These are phyloP conservation scores for Oidium heveae DNA, from an alignment of 2,329 filamentous ascomycete species.

Conservation along the genomic window DNA sequence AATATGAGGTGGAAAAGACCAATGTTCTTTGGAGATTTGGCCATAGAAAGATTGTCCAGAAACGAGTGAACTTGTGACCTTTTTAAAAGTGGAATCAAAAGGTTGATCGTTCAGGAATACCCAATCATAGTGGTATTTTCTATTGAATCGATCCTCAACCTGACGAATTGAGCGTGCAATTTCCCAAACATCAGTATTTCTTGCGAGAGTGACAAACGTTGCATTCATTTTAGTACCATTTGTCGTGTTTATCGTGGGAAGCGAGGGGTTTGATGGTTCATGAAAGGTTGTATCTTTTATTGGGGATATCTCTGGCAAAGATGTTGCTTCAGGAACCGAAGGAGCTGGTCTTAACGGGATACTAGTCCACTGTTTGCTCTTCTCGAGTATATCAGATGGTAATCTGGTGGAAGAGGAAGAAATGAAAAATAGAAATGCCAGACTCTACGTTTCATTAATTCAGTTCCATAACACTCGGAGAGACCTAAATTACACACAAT, in stretches of 20 bases:
- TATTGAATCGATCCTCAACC: constrained; percentile 95
- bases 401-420: constrained; percentile 29
- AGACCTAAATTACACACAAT: constrained; percentile 33
- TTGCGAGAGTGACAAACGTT: constrained; percentile 85
- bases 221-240: constrained; percentile 70
- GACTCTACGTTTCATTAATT: constrained; percentile 18
- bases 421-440: constrained; percentile 63
- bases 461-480: not conserved
- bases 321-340: constrained; percentile 3
- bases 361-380: constrained; percentile 6
- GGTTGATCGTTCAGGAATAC: constrained; percentile 94
- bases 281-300: not conserved
- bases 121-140: constrained; percentile 94
- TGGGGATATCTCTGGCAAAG: not conserved
- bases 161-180: constrained; percentile 89
- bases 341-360: constrained; percentile 9
- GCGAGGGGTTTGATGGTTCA: not conserved
- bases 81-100: constrained; percentile 84
- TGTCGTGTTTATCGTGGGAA: constrained; percentile 11
- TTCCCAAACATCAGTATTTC: constrained; percentile 88
- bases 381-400: constrained; percentile 8
- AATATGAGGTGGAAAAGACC: constrained; percentile 91
- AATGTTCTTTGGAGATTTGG: constrained; percentile 72
- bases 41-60: constrained; percentile 85
- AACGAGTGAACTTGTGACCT: constrained; percentile 67